Percentiles rank a stretch among this genome's conserved stretches.
phyloP scores from a whole-genome alignment of 768 basidiomycete genomes.

The Termitomyces sp. region DNA sequence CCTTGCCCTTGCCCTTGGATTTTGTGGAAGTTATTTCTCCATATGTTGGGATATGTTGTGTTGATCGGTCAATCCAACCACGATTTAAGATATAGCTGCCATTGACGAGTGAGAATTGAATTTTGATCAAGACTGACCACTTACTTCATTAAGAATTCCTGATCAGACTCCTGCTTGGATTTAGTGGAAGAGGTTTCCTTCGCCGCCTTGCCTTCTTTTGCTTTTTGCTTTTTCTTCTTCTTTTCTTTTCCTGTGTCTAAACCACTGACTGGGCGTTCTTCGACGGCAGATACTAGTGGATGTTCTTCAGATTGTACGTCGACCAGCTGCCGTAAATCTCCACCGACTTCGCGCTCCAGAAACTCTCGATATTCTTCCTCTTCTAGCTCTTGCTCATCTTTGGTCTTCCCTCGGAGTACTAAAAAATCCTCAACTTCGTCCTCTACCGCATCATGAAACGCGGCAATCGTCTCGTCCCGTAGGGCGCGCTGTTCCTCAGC shows the following conservation, averaged over 20 bases:
- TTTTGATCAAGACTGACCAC: conserved; percentile 22
- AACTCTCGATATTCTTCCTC: conserved; percentile 85
- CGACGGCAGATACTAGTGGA: neutral
- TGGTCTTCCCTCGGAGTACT: conserved; percentile 69
- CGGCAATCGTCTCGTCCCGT: conserved; percentile 78
- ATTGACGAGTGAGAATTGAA: neutral
- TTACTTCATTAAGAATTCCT: conserved; percentile 89
- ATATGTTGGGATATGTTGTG: conserved; percentile 79
- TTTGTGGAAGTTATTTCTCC: conserved; percentile 62
- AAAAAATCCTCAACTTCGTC: conserved; percentile 47
- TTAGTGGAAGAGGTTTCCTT: conserved; percentile 23
- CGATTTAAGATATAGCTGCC: conserved; percentile 92
- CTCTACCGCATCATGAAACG: conserved; percentile 58
- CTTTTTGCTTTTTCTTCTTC: conserved; percentile 34
- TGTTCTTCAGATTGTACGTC: conserved; percentile 39
- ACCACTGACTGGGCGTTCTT: conserved; percentile 24
- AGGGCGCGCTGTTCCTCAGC: conserved; percentile 74
- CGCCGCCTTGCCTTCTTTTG: conserved; percentile 29
- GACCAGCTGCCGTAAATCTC: conserved; percentile 66
- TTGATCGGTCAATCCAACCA: conserved; percentile 89
- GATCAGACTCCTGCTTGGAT: conserved; percentile 63
- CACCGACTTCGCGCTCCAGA: conserved; percentile 77
- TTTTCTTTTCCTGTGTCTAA: conserved; percentile 43
- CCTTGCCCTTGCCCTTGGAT: conserved; percentile 24
- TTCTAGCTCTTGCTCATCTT: conserved; percentile 72